Percentiles rank a stretch among this genome's conserved stretches.
phyloP scores from a whole-genome alignment of 2,329 filamentous ascomycete genomes.

The Fusarium chuoi region DNA sequence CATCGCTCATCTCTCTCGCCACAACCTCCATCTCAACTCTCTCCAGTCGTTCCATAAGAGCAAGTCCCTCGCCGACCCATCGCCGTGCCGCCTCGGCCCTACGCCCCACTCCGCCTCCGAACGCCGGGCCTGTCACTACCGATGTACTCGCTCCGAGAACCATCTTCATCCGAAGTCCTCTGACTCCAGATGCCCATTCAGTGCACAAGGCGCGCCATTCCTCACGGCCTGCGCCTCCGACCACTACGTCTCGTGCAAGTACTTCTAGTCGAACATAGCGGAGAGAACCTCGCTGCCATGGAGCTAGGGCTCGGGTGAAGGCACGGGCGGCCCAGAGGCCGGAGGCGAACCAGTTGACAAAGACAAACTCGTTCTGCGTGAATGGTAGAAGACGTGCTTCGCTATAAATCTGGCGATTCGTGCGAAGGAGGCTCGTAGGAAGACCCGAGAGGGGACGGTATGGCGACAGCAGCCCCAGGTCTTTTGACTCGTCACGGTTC shows the following conservation, averaged over 20 bases:
- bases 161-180: constrained; percentile 55
- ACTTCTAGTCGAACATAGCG: constrained; percentile 56
- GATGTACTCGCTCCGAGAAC: constrained; percentile 41
- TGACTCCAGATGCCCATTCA: constrained; percentile 49
- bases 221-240: constrained; percentile 38
- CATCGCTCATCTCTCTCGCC: constrained; percentile 45
- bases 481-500: background rate
- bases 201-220: constrained; percentile 53
- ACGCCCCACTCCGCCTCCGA: constrained; percentile 26
- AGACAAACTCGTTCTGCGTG: constrained; percentile 57
- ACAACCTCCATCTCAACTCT: constrained; percentile 55
- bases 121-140: constrained; percentile 35
- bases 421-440: constrained; percentile 53
- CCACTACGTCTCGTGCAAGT: constrained; percentile 50
- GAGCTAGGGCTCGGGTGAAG: constrained; percentile 48
- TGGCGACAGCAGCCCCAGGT: constrained; percentile 43
- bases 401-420: constrained; percentile 54
- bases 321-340: constrained; percentile 55
- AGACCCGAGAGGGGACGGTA: constrained; percentile 52
- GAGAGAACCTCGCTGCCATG: constrained; percentile 57
- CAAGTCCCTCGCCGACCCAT: constrained; percentile 46
- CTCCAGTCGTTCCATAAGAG: constrained; percentile 46
- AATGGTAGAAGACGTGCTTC: constrained; percentile 56
- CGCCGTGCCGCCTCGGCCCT: constrained; percentile 28
- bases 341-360: constrained; percentile 58